Conservation (phyloP, 2,329 filamentous ascomycete species). For the Beauveria scarabaeidicola region DNA sequence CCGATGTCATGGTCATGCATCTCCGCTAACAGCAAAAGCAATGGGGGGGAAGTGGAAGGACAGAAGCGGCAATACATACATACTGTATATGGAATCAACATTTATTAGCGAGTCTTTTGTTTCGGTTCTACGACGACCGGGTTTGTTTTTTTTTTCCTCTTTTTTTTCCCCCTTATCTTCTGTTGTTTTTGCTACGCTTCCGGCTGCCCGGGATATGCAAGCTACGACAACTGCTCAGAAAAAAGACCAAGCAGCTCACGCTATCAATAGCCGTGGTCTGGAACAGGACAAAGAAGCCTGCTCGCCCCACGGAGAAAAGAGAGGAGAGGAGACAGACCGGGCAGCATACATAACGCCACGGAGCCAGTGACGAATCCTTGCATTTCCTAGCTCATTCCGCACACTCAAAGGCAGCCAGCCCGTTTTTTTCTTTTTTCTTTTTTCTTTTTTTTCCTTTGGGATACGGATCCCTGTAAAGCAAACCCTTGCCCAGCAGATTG, state of each 20-base stretch:
- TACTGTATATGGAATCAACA: slow-evolving; percentile 7
- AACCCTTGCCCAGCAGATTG: neutral
- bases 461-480: no score
- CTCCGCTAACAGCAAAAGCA: slow-evolving; percentile 43
- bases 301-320: neutral
- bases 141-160: neutral
- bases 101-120: slow-evolving; percentile 2
- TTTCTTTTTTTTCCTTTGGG: neutral
- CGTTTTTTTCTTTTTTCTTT: neutral
- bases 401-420: no score
- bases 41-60: neutral
- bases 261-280: neutral
- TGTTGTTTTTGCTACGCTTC: neutral
- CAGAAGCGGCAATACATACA: neutral
- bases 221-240: neutral
- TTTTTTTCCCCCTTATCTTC: neutral
- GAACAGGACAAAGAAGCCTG: neutral
- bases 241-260: neutral
- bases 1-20: slow-evolving; percentile 79
- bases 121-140: neutral
- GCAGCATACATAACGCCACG: no score
- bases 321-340: neutral
- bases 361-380: neutral
- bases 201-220: neutral
- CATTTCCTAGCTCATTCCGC: neutral